Base-by-base conservation (phyloP, 2,329 filamentous ascomycete genomes). In the Cordyceps javanica region DNA sequence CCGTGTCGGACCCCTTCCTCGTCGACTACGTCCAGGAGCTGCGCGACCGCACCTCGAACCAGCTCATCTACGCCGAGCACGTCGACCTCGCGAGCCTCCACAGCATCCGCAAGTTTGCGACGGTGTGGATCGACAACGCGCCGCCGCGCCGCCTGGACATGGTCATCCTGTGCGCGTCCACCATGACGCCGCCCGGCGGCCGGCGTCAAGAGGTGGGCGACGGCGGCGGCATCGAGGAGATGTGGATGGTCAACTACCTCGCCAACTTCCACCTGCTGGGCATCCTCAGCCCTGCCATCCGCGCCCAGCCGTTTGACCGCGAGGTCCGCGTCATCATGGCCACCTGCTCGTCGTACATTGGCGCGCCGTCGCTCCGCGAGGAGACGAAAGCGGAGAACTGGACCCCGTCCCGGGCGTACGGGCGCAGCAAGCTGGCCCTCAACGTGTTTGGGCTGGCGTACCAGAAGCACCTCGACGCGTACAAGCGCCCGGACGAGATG, bases 121-220 rank as follows among this genome's bases (percentile, higher is more conserved):
- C 94, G 0, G 93, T 91, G 76, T 99, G 95, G 93, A 91, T 99
- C 63, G 93, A 99, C 72, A 97, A 97, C 71, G 83, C 89, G 23
- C 93, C 94, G 3, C 90, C 92, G 9, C 82, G 95, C 58, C 81
- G 95, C 49, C 77, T 99, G 7, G 94, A 99, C 71, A 92, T 93
- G 85, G 77, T 99, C 48, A 82, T 99, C 21, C 80, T 99, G 19
- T 96, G 91, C 70, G 94, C 88, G 10, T 89, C 89, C 45, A 88
- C 87, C 0, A 76, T 91, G 63, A 90, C 88, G 5, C 87, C 90
- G 2, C 82, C 81, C 11, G 89, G 86, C 1, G 78, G 81, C 5
- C 74, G 77, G 62, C 77, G 82, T 28, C 75, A 72, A 1, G 75
- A 82, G 62, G 96, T 91, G 0, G 73, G 78, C 6, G 91, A 97